These are phyloP conservation scores for Blastobotrys arbuscula DNA, from an alignment of 1,139 yeast genomes.

Conservation along the genomic window DNA sequence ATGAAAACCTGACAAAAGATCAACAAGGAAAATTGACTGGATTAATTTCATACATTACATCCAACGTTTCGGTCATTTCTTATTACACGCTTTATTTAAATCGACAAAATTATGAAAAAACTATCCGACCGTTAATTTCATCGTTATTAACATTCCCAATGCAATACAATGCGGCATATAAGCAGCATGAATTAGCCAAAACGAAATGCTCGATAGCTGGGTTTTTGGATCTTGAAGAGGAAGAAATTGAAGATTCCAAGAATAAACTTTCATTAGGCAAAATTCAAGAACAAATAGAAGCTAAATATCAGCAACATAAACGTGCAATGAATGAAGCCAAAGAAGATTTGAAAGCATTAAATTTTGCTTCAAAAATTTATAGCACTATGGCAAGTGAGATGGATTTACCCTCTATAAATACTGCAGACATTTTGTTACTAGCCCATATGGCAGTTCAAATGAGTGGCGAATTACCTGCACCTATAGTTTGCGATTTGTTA, in stretches of 20 bases:
- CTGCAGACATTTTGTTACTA: slow-evolving; percentile 25
- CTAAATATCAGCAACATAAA: slow-evolving; percentile 41
- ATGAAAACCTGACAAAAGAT: slow-evolving; percentile 18
- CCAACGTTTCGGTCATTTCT: slow-evolving; percentile 45
- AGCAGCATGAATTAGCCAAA: slow-evolving; percentile 45
- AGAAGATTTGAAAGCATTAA: slow-evolving; percentile 48
- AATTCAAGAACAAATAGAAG: slow-evolving; percentile 38
- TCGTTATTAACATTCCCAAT: slow-evolving; percentile 69
- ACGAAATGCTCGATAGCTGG: slow-evolving; percentile 37
- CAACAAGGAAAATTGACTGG: slow-evolving; percentile 29
- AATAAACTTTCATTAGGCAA: slow-evolving; percentile 9
- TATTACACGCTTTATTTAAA: slow-evolving; percentile 59
- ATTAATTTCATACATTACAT: slow-evolving; percentile 38
- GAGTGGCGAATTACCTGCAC: slow-evolving; percentile 19
- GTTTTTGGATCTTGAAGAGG: slow-evolving; percentile 3
- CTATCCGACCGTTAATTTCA: slow-evolving; percentile 57
- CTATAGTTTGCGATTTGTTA: slow-evolving; percentile 20
- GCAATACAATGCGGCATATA: slow-evolving; percentile 74
- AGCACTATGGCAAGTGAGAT: slow-evolving; percentile 25
- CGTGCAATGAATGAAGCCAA: slow-evolving; percentile 45
- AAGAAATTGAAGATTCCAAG: slow-evolving; percentile 6
- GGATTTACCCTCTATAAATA: neutral
- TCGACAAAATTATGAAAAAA: slow-evolving; percentile 56
- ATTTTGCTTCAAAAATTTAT: slow-evolving; percentile 38
- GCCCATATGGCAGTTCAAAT: slow-evolving; percentile 27